These are phyloP conservation scores for Tolypocladium tundrense DNA, from an alignment of 2,329 filamentous ascomycete species.

Conservation along the genomic window DNA sequence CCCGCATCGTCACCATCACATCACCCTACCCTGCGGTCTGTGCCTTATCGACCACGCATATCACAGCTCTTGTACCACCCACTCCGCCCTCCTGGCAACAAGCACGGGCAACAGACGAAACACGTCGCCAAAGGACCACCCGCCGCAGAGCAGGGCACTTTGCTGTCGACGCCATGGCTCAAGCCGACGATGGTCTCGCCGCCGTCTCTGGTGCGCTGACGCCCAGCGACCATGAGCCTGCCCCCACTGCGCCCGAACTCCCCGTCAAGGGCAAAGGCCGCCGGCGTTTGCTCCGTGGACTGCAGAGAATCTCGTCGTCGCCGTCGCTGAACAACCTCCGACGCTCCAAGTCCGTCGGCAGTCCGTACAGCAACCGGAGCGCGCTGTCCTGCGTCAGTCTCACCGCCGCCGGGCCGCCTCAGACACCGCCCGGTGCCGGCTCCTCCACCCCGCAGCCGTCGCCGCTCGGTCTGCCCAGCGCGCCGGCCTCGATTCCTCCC, in stretches of 20 bases:
- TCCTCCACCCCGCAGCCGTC: conserved; percentile 27
- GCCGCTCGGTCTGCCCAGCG: conserved; percentile 24
- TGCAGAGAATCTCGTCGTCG: conserved; percentile 76
- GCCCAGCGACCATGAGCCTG: conserved; percentile 8
- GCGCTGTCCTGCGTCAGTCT: conserved; percentile 47
- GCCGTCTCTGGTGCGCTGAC: conserved; percentile 14
- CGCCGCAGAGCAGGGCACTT: background rate
- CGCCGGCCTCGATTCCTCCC: conserved; percentile 27
- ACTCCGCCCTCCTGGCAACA: background rate
- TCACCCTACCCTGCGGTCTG: background rate
- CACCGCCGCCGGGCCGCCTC: conserved; percentile 24
- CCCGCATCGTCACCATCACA: conserved; percentile 2
- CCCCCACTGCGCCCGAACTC: conserved; percentile 14
- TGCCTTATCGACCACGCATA: background rate
- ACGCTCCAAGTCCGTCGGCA: conserved; percentile 56
- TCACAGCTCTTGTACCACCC: background rate
- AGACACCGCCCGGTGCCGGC: conserved; percentile 14
- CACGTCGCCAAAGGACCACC: background rate
- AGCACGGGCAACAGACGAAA: background rate
- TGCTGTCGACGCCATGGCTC: background rate
- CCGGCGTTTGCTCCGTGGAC: conserved; percentile 58
- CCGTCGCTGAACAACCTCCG: conserved; percentile 57
- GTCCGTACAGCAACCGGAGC: conserved; percentile 50
- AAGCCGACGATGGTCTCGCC: conserved; percentile 4
- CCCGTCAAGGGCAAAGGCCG: conserved; percentile 53